Conservation (phyloP, 116 monocot species). For the Iris pallida region DNA sequence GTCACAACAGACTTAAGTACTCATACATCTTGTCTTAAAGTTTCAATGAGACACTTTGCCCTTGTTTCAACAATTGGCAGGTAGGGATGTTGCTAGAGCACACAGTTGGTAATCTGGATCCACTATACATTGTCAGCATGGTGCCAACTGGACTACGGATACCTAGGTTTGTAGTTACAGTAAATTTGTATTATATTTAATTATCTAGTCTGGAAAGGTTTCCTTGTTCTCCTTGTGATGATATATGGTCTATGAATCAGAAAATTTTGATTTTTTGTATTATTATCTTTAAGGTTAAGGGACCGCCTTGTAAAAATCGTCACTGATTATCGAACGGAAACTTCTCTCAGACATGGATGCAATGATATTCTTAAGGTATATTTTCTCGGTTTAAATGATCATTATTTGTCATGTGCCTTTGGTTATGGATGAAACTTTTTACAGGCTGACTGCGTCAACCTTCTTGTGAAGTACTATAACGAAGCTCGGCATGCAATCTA, state of each 20-base stretch:
- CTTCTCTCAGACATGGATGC: slow-evolving; percentile 83
- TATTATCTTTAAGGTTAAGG: slow-evolving; percentile 60
- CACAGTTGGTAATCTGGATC: slow-evolving; percentile 97
- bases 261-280: background rate
- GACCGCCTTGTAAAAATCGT: slow-evolving; percentile 95
- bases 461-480: slow-evolving; percentile 78
- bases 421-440: background rate
- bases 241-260: too few relatives aligned
- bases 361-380: slow-evolving; percentile 92
- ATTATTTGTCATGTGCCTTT: background rate
- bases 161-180: slow-evolving; percentile 49
- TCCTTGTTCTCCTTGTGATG: too few relatives aligned
- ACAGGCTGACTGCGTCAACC: slow-evolving; percentile 90
- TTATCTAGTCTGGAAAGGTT: too few relatives aligned
- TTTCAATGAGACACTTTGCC: background rate
- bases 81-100: slow-evolving; percentile 91
- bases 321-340: slow-evolving; percentile 94
- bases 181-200: too few relatives aligned
- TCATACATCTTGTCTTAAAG: background rate
- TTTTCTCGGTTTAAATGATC: background rate
- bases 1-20: background rate
- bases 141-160: slow-evolving; percentile 85
- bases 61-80: slow-evolving; percentile 28
- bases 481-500: slow-evolving; percentile 81
- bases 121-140: slow-evolving; percentile 84